Evolutionary conservation across 2,329 filamentous ascomycete species (phyloP), one percentile per base, ranked within the genome.

Genomic region (Diaporthe batatas): DNA sequence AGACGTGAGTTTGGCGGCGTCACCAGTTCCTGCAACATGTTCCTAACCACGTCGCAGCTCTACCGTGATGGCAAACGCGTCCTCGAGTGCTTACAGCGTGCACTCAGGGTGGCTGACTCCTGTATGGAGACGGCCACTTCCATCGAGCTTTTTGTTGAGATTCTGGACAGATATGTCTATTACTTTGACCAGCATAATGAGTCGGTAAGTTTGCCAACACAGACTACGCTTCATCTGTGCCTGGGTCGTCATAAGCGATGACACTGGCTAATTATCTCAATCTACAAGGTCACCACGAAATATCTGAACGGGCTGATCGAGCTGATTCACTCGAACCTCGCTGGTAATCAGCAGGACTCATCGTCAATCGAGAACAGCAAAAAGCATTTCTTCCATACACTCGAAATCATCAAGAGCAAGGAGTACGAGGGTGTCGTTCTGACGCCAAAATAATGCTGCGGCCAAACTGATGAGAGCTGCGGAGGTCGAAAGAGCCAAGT

Each of bases 141-240:
- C 3, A 96, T 99, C 59, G 97, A 99, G 84, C 89, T 99, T 64
- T 99, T 99, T 83, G 96, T 99, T 72, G 96, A 99, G 84, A 99
- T 99, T 75, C 86, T 99, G 71, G 98, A 99, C 82, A 91, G 96
- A 82, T 99, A 99, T 81, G 95, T 98, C 69, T 99, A 99, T 83
- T 99, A 98, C 86, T 99, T 98, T 85, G 96, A 99, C 83, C 96
- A 99, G 82, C 94, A 98, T 81, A 99, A 99, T 83, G 96, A 99
- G 84, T 95, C 95, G 76, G 96, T 90, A 81, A 79, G 88, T 80
- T 80, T 53, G 29, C 8, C 55, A 21, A 59, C 44, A 3, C n/a
- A 6, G 6, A 21, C 12, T 12, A 6, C 2, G 1, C 23, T n/a
- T 25, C n/a, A 8, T 42, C 10, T 23, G 29, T 25, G 18, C 18